Evolutionary conservation across 2,329 filamentous ascomycete species (phyloP).

Genomic region (Phialemonium atrogriseum): DNA sequence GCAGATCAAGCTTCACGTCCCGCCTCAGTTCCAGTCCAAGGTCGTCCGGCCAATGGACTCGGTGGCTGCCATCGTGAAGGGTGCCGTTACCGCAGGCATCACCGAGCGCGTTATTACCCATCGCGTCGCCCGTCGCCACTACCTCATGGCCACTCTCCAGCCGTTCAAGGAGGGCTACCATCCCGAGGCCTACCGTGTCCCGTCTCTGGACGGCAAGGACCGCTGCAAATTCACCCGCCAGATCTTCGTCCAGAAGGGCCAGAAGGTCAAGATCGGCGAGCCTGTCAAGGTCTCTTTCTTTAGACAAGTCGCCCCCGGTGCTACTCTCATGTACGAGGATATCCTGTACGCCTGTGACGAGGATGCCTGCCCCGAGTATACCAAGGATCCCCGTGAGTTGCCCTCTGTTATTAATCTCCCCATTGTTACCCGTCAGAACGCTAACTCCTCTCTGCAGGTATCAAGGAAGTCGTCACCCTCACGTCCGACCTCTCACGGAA

Average conservation of each 20-base stretch:
- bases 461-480: constrained; percentile 97
- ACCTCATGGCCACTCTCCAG: constrained; percentile 97
- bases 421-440: constrained; percentile 19
- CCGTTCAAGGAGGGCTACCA: constrained; percentile 99
- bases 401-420: background rate
- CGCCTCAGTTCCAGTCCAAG: constrained; percentile 96
- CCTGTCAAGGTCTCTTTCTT: constrained; percentile 99
- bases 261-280: constrained; percentile 98
- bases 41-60: constrained; percentile 98
- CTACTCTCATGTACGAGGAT: constrained; percentile 98
- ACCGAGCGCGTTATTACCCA: constrained; percentile 95
- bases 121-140: constrained; percentile 92
- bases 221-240: constrained; percentile 97
- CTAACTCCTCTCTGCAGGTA: too few relatives aligned
- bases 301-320: constrained; percentile 91
- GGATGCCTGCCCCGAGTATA: constrained; percentile 96
- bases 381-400: constrained; percentile 93
- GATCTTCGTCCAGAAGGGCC: constrained; percentile 97
- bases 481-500: constrained; percentile 95
- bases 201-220: constrained; percentile 92
- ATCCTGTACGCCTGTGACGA: constrained; percentile 96
- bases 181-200: constrained; percentile 94
- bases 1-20: constrained; percentile 97
- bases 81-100: constrained; percentile 94
- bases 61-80: constrained; percentile 96